Evolutionary conservation across 1,284 basidiomycete genomes (phyloP), one percentile per base, ranked within the genome.

Genomic region (Cryptococcus hybrid): DNA sequence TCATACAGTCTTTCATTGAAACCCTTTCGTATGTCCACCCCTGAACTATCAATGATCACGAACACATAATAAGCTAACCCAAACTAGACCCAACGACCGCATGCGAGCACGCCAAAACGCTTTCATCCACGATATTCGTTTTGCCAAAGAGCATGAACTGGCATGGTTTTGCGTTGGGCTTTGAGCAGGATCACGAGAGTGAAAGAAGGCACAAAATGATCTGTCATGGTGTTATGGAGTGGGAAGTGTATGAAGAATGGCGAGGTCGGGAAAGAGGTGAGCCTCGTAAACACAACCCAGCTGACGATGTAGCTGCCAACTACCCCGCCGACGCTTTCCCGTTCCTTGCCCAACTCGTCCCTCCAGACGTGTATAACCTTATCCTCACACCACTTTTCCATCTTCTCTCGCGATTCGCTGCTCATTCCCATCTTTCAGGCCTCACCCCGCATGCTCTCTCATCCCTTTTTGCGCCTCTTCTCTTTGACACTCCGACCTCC

Each of bases 111-210:
- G 18, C 18, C 18, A 18, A 18, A 18, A 18, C 18, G 18, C 60
- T 0, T 92, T 89, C 85, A 79, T 81, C 39, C 87, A 91, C 68
- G 91, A 94, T 72, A 85, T 89, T 4, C 78, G 80, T 51, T 88
- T 93, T 70, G 89, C 90, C 0, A 86, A 85, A 11, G 87, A 90
- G 24, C 86, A 92, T 61, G 90, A 93, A 69, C 80, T 95, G 5
- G 90, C 87, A 2, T 91, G 91, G 88, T 84, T 86, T 80, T 92
- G 24, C 84, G 91, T 7, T 94, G 91, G 91, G 88, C 87, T 45
- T 81, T 94, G 7, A 86, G 86, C 11, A 79, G 89, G 45, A 84
- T 89, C 83, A 88, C 55, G 71, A 87, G 63, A 80, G 86, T 64
- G 24, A 65, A 63, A 24, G 73, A 73, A 38, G 63, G 58, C 3